Evolutionary conservation across 495 filamentous ascomycete species (phyloP), one percentile per base, ranked within the genome.

Genomic region (Penicillium cataractarum): DNA sequence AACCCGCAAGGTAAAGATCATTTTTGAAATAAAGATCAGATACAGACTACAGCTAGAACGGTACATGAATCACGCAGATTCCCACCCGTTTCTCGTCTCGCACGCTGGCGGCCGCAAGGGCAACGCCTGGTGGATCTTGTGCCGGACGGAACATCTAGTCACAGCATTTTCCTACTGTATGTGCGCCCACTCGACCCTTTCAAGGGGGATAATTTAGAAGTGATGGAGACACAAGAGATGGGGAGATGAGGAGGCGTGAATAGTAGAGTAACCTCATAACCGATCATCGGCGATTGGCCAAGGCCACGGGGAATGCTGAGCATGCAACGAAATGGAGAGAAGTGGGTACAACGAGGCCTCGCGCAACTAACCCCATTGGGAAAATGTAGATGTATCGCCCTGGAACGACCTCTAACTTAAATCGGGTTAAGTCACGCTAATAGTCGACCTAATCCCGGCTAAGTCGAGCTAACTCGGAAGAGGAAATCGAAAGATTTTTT

Each of bases 231-330:
- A 17, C 17, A 24, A 12, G 8, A 22, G 42, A 46, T 22, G 21
- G 24, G 19, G 40, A 46, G 19, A 46, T 46, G 32, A 54, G 0
- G 42, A 46, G 6, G 27, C 46, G 26, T 4, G 3, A 17, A 12
- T 26, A 15, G 39, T n/a, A 42, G 17, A 35, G 46, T 62, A 52
- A 57, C 60, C 35, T 62, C 60, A 62, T 42, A 44, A 35, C 46
- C 53, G 24, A 24, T 27, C 24, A 49, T 49, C 22, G 53, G 24
- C 54, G 6, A 27, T 57, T 39, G 15, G 54, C 32, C 24, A 40
- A 15, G 60, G 17, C 53, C 31, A 22, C 22, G 15, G n/a, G 15
- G 56, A 42, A 48, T 48, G 39, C 44, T 49, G 46, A 24, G 46
- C 12, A 49, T 27, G 12, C 22, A 26, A 9, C 10, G 9, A 17